Conservation (phyloP, 2,329 filamentous ascomycete genomes). For the Aspergillus pseudotamarii region DNA sequence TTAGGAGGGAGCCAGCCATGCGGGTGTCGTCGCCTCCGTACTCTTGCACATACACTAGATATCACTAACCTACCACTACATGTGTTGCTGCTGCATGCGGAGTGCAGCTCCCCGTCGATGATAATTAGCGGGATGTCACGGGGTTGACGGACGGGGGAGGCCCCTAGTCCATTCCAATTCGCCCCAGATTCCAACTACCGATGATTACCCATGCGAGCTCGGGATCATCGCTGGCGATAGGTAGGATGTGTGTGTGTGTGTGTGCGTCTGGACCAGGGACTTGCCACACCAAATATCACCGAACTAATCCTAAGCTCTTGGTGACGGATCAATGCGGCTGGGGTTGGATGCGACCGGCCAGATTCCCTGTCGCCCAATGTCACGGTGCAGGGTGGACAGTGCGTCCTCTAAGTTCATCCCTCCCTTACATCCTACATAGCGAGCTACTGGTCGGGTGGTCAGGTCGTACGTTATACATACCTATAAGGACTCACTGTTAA, state of each 20-base stretch:
- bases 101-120: constrained; percentile 14
- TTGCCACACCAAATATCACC: constrained; percentile 1
- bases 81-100: constrained; percentile 18
- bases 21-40: constrained; percentile 12
- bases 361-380: constrained; percentile 8
- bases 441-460: neutral
- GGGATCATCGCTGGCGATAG: neutral
- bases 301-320: neutral
- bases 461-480: neutral
- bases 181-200: neutral
- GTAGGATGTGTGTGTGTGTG: neutral
- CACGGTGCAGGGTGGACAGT: constrained; percentile 7
- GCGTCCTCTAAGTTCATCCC: neutral
- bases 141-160: neutral
- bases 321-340: neutral
- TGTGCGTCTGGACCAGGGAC: neutral
- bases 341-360: constrained; percentile 8
- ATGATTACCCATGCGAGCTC: neutral
- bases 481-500: neutral
- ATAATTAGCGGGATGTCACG: constrained; percentile 8
- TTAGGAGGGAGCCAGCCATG: neutral
- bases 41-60: neutral
- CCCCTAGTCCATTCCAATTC: neutral
- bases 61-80: neutral
- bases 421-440: neutral